A percentile compares a stretch with the other conserved stretches of the same genome.
phyloP scores from a whole-genome alignment of 139 green algal species.

The Chlorella sp. region DNA sequence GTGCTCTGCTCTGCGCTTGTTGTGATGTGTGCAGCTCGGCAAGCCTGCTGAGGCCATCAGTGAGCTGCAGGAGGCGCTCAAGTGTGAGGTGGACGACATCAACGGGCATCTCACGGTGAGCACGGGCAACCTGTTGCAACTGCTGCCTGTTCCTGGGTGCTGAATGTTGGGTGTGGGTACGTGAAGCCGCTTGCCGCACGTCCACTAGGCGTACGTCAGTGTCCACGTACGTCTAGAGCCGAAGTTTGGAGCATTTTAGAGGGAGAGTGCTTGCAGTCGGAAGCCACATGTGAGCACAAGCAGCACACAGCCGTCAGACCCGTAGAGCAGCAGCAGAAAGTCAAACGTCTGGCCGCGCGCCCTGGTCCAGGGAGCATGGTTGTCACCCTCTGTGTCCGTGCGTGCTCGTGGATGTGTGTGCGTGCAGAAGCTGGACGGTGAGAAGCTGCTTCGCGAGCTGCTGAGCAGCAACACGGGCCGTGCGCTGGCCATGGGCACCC shows the following conservation, averaged over 20 bases:
- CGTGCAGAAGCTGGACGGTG: not conserved
- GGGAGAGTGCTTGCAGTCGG: not conserved
- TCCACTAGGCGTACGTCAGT: too few species aligned
- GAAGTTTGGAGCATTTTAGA: too few species aligned
- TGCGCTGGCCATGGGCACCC: too few species aligned
- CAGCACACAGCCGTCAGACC: not conserved
- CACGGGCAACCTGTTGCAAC: too few species aligned
- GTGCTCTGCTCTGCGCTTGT: not conserved
- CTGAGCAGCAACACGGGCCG: not conserved
- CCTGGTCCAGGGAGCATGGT: too few species aligned
- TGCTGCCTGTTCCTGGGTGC: too few species aligned
- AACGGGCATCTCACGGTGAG: conserved; percentile 17
- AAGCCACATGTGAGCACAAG: not conserved
- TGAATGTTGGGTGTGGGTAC: too few species aligned
- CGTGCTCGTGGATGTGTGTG: not conserved
- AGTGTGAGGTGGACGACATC: conserved; percentile 17
- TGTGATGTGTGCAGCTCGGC: not conserved
- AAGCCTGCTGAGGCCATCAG: not conserved
- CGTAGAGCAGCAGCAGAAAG: not conserved
- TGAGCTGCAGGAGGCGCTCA: conserved; percentile 4
- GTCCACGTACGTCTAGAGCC: too few species aligned
- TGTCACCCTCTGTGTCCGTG: not conserved
- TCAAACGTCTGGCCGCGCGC: not conserved
- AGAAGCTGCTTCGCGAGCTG: not conserved
- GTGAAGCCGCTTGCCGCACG: too few species aligned